Conservation (phyloP, 2,329 filamentous ascomycete genomes). For the Monilinia laxa region DNA sequence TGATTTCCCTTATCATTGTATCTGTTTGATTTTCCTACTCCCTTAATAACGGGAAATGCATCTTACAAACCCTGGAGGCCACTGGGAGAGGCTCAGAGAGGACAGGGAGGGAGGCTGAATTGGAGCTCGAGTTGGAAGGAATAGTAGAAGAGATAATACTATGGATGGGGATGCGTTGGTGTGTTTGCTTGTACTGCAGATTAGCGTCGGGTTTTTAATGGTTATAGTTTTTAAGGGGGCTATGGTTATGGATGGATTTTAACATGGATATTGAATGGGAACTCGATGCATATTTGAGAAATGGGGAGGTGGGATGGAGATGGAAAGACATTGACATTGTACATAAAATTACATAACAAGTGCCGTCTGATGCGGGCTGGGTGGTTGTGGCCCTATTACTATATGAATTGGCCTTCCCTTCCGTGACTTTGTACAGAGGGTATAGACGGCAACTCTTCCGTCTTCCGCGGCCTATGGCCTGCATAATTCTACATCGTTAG, state of each 20-base stretch:
- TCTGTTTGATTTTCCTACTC: conserved; percentile 4
- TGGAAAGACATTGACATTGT: conserved; percentile 16
- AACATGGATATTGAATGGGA: conserved; percentile 15
- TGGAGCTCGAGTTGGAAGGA: background rate
- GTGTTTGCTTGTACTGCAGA: conserved; percentile 18
- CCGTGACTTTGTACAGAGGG: conserved; percentile 11
- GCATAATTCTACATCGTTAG: background rate
- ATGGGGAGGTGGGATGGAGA: conserved; percentile 3
- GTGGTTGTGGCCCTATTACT: conserved; percentile 11
- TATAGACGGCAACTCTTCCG: background rate
- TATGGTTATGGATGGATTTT: conserved; percentile 13
- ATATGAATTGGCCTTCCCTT: conserved; percentile 14
- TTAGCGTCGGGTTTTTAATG: conserved; percentile 20
- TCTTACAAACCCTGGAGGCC: conserved; percentile 5
- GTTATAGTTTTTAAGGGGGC: background rate
- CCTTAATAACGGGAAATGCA: background rate
- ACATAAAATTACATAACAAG: conserved; percentile 18
- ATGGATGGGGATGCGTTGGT: conserved; percentile 7
- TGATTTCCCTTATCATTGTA: background rate
- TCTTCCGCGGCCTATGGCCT: background rate
- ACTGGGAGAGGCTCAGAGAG: background rate
- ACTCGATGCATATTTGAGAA: conserved; percentile 18
- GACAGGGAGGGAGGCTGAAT: background rate
- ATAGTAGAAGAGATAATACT: conserved; percentile 9
- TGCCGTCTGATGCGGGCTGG: background rate